A percentile compares a stretch with the other conserved stretches of the same genome.
These are phyloP conservation scores for Nakaseomyces bracarensis DNA, from an alignment of 1,139 yeast genomes.

Conservation along the genomic window DNA sequence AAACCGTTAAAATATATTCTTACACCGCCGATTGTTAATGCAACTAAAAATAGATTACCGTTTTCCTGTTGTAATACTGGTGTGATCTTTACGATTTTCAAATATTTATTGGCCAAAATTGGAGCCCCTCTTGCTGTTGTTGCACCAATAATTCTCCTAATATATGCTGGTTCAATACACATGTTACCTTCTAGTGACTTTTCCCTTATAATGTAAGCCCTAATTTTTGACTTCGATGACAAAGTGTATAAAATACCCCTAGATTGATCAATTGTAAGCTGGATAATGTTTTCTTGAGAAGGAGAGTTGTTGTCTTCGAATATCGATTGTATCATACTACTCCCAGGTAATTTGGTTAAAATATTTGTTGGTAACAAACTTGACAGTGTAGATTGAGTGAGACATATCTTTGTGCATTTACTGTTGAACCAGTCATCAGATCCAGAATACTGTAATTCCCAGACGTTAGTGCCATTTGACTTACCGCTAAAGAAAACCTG, in stretches of 20 bases:
- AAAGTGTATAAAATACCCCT: constrained; percentile 73
- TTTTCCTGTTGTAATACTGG: constrained; percentile 60
- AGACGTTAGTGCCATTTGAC: constrained; percentile 68
- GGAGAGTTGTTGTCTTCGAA: constrained; percentile 24
- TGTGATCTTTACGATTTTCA: constrained; percentile 53
- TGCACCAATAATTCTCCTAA: constrained; percentile 51
- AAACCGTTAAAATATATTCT: constrained; percentile 62
- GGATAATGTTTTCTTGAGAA: constrained; percentile 46
- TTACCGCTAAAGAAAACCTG: constrained; percentile 78
- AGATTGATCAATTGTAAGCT: constrained; percentile 65
- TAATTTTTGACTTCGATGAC: constrained; percentile 72
- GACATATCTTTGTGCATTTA: constrained; percentile 73
- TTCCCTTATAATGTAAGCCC: constrained; percentile 56
- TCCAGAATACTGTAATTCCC: constrained; percentile 84
- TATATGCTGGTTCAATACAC: constrained; percentile 32
- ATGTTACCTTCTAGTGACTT: constrained; percentile 35
- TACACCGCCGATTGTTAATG: constrained; percentile 79
- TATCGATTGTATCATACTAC: constrained; percentile 35
- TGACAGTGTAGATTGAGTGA: constrained; percentile 60
- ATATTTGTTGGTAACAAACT: constrained; percentile 45
- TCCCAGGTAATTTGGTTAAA: constrained; percentile 38
- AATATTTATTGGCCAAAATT: constrained; percentile 32
- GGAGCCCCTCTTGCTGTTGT: constrained; percentile 40
- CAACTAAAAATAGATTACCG: constrained; percentile 64
- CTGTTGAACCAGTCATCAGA: constrained; percentile 83